Base-by-base conservation (phyloP, 106 monocot species). In the Gastrodia elata region DNA sequence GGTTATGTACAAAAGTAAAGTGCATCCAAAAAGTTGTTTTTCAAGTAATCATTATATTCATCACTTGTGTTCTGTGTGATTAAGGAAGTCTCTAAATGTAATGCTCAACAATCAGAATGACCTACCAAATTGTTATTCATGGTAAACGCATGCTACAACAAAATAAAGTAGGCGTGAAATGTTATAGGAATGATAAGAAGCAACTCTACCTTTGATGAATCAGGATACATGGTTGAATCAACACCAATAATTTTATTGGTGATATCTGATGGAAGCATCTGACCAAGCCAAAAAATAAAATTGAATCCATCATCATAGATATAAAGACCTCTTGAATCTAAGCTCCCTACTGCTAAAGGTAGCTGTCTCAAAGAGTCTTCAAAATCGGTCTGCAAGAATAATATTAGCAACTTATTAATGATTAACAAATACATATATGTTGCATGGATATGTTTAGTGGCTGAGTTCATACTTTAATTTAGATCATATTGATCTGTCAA, bases 281-380 rank as follows among this genome's bases (percentile, higher is more conserved):
- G 87, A 39, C 97, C 93, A 68, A 93, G 80, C 97, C 97, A 98
- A 64, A 93, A 70, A 76, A 88, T 34, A 69, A 98, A 89, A 40
- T 41, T 86, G 55, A 91, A 88, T 28, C 97, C 97, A 79, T 98
- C 84, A 80, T 98, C 91, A 81, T 59, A 79, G 58, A 93, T 61
- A 70, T 88, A 98, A 13, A 98, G 56, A 15, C 88, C 88, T 77
- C 75, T 80, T 11, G 87, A 71, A 75, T 98, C 91, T 77, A 98
- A 83, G 81, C 85, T 82, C 34, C 83, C 80, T 35, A 40, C 68
- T 58, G 87, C 89, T 72, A 98, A 82, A 25, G 97, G 73, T 34
- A 93, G 78, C 37, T 41, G 78, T 49, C 77, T 77, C 44, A 67
- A 65, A 35, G 64, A 26, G 34, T 72, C 80, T 33, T 82, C 73